phyloP scores from a whole-genome alignment of 176 grass and related monocot genomes.

The Chloris gayana region DNA sequence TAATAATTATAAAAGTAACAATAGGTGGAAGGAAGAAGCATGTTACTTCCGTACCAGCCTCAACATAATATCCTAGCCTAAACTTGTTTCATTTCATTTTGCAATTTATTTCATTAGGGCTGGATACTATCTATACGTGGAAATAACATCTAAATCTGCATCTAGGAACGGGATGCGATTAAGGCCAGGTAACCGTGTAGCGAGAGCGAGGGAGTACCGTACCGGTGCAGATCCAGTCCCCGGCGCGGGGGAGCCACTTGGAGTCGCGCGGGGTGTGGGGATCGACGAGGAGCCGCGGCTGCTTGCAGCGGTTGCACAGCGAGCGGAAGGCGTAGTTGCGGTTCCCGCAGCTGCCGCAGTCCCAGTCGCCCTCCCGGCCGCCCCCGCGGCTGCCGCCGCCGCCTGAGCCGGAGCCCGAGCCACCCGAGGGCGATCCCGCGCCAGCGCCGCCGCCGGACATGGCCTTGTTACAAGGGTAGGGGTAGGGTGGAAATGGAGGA shows the following conservation, averaged over 20 bases:
- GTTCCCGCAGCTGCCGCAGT: conserved; percentile 80
- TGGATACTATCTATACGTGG: too few relatives aligned
- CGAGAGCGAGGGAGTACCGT: neutral
- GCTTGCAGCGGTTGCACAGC: conserved; percentile 99
- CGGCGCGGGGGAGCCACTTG: conserved; percentile 95
- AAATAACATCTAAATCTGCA: neutral
- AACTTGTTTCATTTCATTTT: neutral
- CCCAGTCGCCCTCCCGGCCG: conserved; percentile 93
- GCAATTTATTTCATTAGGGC: neutral
- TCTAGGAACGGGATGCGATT: neutral
- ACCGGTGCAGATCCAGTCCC: conserved; percentile 99
- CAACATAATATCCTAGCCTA: neutral
- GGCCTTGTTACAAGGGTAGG: neutral
- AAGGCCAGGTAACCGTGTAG: neutral
- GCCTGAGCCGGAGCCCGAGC: conserved; percentile 12
- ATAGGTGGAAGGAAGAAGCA: neutral
- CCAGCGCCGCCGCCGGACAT: conserved; percentile 37
- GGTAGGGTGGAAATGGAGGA: neutral
- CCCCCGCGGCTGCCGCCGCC: conserved; percentile 21
- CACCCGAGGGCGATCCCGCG: conserved; percentile 40
- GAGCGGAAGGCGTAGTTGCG: conserved; percentile 98
- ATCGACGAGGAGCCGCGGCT: conserved; percentile 87
- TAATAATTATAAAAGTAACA: neutral
- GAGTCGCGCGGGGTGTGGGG: conserved; percentile 78
- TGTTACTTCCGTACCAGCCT: too few relatives aligned